Conservation (phyloP, 345 rosid genomes). For the Eucalyptus regnans region DNA sequence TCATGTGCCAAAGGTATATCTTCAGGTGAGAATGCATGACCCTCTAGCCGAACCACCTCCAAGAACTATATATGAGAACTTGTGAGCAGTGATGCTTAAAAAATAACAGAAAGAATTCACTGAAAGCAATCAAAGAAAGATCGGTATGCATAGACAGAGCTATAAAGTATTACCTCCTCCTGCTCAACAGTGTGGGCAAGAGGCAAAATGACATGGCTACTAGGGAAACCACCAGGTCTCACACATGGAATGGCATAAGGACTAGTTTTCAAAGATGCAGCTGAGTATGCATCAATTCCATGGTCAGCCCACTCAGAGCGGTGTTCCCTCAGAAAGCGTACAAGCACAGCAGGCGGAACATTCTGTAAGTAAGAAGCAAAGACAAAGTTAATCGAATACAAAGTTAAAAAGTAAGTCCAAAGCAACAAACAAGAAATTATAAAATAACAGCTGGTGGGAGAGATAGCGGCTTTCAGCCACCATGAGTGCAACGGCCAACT, state of each 20-base stretch:
- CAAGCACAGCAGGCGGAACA: constrained; percentile 83
- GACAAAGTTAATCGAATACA: no score
- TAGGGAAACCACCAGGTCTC: constrained; percentile 83
- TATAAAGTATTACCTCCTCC: constrained; percentile 53
- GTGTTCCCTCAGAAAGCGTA: constrained; percentile 92
- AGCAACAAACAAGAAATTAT: background rate
- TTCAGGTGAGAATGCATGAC: constrained; percentile 81
- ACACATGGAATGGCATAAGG: constrained; percentile 83
- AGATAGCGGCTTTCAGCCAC: background rate
- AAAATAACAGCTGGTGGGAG: background rate
- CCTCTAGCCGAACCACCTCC: constrained; percentile 93
- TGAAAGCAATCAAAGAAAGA: background rate
- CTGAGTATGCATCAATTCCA: constrained; percentile 82
- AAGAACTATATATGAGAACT: constrained; percentile 33
- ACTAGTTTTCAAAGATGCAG: constrained; percentile 70
- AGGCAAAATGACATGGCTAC: constrained; percentile 85
- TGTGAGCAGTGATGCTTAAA: background rate
- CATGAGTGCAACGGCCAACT: background rate
- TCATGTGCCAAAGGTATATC: constrained; percentile 79
- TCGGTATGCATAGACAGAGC: background rate
- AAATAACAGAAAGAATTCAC: background rate
- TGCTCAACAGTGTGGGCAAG: constrained; percentile 89
- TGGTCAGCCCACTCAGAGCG: constrained; percentile 99
- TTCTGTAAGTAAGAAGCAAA: constrained; percentile 28
- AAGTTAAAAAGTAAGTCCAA: background rate